Percentiles rank a stretch among this genome's conserved stretches.
Evolutionary conservation across 2,329 filamentous ascomycete species (phyloP).

Genomic region (Paracoccidioides brasiliensis): DNA sequence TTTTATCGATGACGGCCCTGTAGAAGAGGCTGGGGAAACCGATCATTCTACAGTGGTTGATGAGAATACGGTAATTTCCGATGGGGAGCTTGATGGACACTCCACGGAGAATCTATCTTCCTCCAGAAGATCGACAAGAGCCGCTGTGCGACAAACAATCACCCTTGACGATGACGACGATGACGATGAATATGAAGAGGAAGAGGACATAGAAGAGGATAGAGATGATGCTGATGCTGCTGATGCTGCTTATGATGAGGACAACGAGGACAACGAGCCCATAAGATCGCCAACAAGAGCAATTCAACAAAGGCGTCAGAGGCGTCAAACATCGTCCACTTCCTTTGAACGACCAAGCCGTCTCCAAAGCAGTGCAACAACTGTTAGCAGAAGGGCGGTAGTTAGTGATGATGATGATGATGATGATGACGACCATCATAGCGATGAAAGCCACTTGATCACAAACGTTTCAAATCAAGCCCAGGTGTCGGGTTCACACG

Average conservation of each 20-base stretch:
- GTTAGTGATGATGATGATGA: neutral
- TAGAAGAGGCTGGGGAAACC: conserved; percentile 5
- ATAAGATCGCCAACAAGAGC: conserved; percentile 15
- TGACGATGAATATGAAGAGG: conserved; percentile 4
- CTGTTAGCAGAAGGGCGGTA: neutral
- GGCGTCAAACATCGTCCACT: neutral
- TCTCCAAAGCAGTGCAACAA: neutral
- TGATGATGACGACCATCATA: neutral
- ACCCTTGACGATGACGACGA: neutral
- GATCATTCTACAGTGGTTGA: neutral
- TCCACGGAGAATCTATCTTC: neutral
- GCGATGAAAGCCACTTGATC: neutral
- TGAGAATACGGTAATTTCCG: conserved; percentile 5
- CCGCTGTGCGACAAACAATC: neutral
- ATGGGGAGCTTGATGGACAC: conserved; percentile 9
- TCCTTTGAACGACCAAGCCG: neutral
- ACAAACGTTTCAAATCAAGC: neutral
- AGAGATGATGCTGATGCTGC: conserved; percentile 4
- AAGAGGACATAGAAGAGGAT: conserved; percentile 15
- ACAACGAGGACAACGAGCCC: conserved; percentile 15
- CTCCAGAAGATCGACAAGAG: neutral
- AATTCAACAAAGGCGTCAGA: conserved; percentile 9
- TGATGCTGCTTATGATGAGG: neutral
- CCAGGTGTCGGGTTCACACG: neutral
- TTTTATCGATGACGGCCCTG: conserved; percentile 11